Evolutionary conservation across 179 eudicot genomes (phyloP).

Genomic region (Camellia oleifera): DNA sequence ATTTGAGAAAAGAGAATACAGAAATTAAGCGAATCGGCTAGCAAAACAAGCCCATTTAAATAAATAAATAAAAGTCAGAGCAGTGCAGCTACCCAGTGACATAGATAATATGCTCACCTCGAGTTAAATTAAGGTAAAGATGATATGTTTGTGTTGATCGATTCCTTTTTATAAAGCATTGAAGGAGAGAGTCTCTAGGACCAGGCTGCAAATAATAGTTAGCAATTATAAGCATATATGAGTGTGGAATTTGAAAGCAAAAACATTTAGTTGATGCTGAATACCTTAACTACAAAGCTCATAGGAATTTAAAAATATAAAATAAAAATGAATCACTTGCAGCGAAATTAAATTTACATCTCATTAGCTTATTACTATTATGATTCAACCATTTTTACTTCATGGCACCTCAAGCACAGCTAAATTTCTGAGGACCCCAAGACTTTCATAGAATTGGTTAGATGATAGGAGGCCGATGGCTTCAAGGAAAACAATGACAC

Average conservation of each 20-base stretch:
- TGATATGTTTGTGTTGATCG: conserved; percentile 56
- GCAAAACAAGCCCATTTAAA: background rate
- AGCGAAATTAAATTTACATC: background rate
- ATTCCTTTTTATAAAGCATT: conserved; percentile 75
- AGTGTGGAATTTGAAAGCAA: background rate
- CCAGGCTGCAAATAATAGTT: conserved; percentile 64
- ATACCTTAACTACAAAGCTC: background rate
- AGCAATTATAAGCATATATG: background rate
- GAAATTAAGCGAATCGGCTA: background rate
- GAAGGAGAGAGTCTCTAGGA: conserved; percentile 57
- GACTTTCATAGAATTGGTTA: too few relatives aligned
- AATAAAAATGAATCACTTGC: background rate
- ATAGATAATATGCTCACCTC: conserved; percentile 34
- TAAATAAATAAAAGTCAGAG: background rate
- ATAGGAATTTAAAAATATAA: background rate
- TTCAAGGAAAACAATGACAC: background rate
- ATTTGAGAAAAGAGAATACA: background rate
- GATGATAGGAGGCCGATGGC: background rate
- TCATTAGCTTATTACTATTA: background rate
- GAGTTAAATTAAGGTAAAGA: conserved; percentile 67
- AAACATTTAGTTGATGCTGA: background rate
- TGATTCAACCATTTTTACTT: background rate
- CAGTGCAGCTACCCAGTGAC: background rate
- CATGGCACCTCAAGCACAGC: background rate
- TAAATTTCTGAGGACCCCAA: background rate